These are phyloP conservation scores for Corylus americana DNA, from an alignment of 306 rosid genomes.

Conservation along the genomic window DNA sequence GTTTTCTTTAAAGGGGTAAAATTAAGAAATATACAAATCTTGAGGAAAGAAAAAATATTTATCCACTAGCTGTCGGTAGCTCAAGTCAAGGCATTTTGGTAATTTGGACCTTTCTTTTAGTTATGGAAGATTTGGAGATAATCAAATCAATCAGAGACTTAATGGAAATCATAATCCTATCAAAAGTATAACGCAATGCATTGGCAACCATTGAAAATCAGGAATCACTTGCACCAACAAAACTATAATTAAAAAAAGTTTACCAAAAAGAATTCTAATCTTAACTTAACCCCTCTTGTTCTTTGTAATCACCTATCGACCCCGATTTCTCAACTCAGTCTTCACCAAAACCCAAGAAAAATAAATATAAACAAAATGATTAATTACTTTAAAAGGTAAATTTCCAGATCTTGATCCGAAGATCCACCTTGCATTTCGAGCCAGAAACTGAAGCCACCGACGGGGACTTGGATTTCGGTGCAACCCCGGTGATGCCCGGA, in stretches of 20 bases:
- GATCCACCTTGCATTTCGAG: slow-evolving; percentile 87
- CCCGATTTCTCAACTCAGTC: slow-evolving; percentile 29
- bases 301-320: slow-evolving; percentile 31
- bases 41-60: no score
- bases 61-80: no score
- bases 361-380: neutral
- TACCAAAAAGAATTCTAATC: slow-evolving; percentile 6
- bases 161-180: neutral
- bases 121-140: no score
- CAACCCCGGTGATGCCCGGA: slow-evolving; percentile 54
- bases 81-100: no score
- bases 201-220: slow-evolving; percentile 13
- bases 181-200: slow-evolving; percentile 18
- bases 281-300: slow-evolving; percentile 22
- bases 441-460: slow-evolving; percentile 64
- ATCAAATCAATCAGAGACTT: no score
- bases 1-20: no score
- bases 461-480: slow-evolving; percentile 83
- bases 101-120: no score
- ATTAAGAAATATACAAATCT: no score
- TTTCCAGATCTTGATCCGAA: slow-evolving; percentile 98
- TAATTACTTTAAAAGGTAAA: slow-evolving; percentile 48
- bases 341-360: slow-evolving; percentile 4
- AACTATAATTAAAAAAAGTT: neutral
- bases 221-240: slow-evolving; percentile 40